A percentile compares a stretch with the other conserved stretches of the same genome.
phyloP scores from a whole-genome alignment of 1,284 basidiomycete genomes.

The Ganoderma lingzhi region DNA sequence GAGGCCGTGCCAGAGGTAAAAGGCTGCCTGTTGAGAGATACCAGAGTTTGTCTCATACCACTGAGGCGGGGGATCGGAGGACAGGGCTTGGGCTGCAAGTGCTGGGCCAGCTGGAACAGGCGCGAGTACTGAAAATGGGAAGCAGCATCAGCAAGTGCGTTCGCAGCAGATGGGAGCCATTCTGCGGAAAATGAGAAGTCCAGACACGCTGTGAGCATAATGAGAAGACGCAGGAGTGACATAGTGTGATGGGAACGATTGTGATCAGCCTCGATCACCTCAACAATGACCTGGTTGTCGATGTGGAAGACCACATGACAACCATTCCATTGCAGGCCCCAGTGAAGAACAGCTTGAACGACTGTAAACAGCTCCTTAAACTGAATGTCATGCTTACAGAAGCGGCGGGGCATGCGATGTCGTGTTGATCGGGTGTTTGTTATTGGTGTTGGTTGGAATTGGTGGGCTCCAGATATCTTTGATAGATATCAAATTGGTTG shows the following conservation, averaged over 20 bases:
- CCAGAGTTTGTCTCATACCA: conserved; percentile 20
- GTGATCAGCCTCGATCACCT: conserved; percentile 16
- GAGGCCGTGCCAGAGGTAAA: conserved; percentile 38
- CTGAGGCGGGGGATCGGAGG: conserved; percentile 15
- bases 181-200: conserved; percentile 10
- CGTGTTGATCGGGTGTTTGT: too few species aligned
- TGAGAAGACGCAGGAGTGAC: conserved; percentile 13
- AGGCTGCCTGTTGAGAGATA: conserved; percentile 17
- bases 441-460: too few species aligned
- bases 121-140: conserved; percentile 20
- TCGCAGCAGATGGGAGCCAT: conserved; percentile 15
- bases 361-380: conserved; percentile 18
- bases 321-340: conserved; percentile 13
- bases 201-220: conserved; percentile 19
- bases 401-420: conserved; percentile 11
- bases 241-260: conserved; percentile 15
- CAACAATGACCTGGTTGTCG: conserved; percentile 18
- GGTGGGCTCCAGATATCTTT: too few species aligned
- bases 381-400: conserved; percentile 14
- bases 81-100: conserved; percentile 10
- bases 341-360: conserved; percentile 11
- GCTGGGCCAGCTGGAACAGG: conserved; percentile 16
- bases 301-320: conserved; percentile 21
- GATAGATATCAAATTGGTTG: too few species aligned
- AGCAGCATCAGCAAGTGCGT: conserved; percentile 23